A percentile compares a stretch with the other conserved stretches of the same genome.
Conservation (phyloP, 768 basidiomycete genomes). For the Kwoniella mangroviensis region DNA sequence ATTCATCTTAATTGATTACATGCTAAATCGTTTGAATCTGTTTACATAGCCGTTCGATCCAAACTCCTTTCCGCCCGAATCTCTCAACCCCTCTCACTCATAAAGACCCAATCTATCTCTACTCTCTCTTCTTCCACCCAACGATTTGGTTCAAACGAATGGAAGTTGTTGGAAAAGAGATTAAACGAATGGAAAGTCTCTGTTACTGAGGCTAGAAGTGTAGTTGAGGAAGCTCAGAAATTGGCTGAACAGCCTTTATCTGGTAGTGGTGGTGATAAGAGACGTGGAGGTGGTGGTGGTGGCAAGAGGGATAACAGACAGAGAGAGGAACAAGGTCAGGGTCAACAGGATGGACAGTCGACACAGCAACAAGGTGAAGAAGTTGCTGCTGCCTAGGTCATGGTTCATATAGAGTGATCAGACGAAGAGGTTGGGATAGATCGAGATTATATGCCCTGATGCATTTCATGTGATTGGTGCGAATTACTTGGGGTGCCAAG, state of each 20-base stretch:
- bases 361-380: slow-evolving; percentile 9
- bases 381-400: slow-evolving; percentile 18
- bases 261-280: slow-evolving; percentile 1
- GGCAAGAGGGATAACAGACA: slow-evolving; percentile 2
- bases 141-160: slow-evolving; percentile 48
- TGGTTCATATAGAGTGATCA: neutral
- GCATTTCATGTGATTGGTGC: neutral
- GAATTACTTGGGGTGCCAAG: no score
- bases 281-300: neutral
- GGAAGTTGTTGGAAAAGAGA: slow-evolving; percentile 51
- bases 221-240: slow-evolving; percentile 52
- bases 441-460: neutral
- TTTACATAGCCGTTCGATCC: slow-evolving; percentile 46
- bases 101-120: slow-evolving; percentile 50
- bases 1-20: neutral
- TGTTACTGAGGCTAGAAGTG: slow-evolving; percentile 46
- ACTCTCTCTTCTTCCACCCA: slow-evolving; percentile 27
- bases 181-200: slow-evolving; percentile 53
- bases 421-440: neutral
- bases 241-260: slow-evolving; percentile 33
- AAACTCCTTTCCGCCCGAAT: slow-evolving; percentile 52
- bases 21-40: neutral
- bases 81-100: slow-evolving; percentile 50
- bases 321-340: neutral
- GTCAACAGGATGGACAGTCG: slow-evolving; percentile 6